phyloP scores from a whole-genome alignment of 352 stramenopile genomes.

The Pythium aphanidermatum region DNA sequence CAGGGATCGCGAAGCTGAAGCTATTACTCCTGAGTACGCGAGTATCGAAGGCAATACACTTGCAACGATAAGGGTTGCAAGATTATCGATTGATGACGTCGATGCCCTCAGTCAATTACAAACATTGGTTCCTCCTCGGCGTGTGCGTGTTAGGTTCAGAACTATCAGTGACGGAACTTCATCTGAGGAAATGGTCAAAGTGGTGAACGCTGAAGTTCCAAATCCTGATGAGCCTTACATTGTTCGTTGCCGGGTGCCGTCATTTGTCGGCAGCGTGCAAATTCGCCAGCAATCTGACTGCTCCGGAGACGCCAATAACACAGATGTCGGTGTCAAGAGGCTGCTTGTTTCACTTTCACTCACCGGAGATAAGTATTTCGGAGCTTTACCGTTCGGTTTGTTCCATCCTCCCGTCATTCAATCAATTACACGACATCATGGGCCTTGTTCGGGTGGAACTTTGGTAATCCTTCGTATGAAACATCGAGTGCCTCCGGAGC shows the following conservation, averaged over 20 bases:
- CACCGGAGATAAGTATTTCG: constrained; percentile 37
- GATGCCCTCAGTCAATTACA: constrained; percentile 42
- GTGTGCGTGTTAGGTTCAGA: constrained; percentile 48
- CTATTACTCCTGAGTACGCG: constrained; percentile 26
- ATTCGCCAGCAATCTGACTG: too few species aligned
- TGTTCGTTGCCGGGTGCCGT: constrained; percentile 38
- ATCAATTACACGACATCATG: constrained; percentile 62
- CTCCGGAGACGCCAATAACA: too few species aligned
- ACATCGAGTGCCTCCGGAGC: constrained; percentile 41
- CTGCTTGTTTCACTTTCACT: constrained; percentile 41
- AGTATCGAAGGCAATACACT: constrained; percentile 33
- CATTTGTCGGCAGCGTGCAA: too few species aligned
- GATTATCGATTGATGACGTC: constrained; percentile 31
- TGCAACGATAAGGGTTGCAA: constrained; percentile 25
- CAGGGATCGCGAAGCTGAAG: constrained; percentile 36
- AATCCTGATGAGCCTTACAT: constrained; percentile 11
- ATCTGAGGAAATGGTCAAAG: constrained; percentile 24
- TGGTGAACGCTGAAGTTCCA: constrained; percentile 22
- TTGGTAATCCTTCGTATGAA: constrained; percentile 61
- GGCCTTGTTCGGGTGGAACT: constrained; percentile 50
- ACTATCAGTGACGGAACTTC: constrained; percentile 16
- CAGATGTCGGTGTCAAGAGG: constrained; percentile 13
- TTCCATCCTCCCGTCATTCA: constrained; percentile 56
- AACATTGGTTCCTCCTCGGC: constrained; percentile 35
- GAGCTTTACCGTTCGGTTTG: constrained; percentile 36